Evolutionary conservation across 148 eudicot species (phyloP), one percentile per base, ranked within the genome.

Genomic region (Mesembryanthemum crystallinum): DNA sequence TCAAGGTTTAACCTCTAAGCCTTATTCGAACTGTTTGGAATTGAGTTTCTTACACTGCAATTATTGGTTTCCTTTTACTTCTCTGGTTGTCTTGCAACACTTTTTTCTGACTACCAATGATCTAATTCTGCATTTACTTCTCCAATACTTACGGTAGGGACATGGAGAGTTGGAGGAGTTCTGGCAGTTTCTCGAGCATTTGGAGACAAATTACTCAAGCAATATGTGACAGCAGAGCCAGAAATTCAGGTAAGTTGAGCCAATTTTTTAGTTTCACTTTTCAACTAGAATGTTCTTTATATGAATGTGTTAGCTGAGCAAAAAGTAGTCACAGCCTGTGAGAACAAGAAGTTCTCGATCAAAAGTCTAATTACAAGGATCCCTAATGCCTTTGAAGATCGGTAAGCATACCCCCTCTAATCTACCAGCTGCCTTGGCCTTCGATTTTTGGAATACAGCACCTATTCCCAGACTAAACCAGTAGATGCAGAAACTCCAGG

Each of bases 81-180:
- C 10, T 15, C 43, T 12, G 6, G 68, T 8, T 27, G 15, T 39
- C 11, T 8, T 39, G 58, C 30, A 73, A 63, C 67, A 49, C 2
- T 8, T 43, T 58, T n/a, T 54, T 37, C 49, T 12, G 7, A 67
- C 1, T 13, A 13, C 27, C 20, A 43, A 25, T 45, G 51, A 76
- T n/a, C 33, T 9, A 63, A 20, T 47, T 21, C 42, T 77, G 55
- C 72, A 52, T 7, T 63, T 54, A 52, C 55, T 66, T 54, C 54
- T 42, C 54, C 33, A 33, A 27, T 72, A 45, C 51, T 14, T 42
- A 43, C 24, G n/a, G 3, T 70, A 91, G 96, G 96, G 54, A 92
- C 97, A 52, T 92, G 98, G 98, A 85, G 98, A 76, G 98, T 92
- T 81, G 91, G 95, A 28, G 98, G 98, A 77, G 93, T 90, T 67